phyloP scores from a whole-genome alignment of 2,329 filamentous ascomycete species.

The Beauveria asiatica region DNA sequence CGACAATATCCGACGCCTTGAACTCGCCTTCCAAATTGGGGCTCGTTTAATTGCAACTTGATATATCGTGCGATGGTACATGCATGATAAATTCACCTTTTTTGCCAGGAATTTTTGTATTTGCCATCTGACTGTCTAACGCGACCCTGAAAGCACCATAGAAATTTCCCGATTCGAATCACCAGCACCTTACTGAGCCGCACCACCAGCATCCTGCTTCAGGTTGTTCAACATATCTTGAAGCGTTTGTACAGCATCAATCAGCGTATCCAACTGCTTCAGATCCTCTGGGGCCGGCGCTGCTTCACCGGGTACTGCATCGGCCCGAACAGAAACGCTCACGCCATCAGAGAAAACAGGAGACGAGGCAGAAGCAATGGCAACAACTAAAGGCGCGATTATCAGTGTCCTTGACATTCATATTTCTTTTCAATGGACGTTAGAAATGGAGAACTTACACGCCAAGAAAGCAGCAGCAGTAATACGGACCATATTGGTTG shows the following conservation, averaged over 20 bases:
- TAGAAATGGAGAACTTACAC: background rate
- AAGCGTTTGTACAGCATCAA: background rate
- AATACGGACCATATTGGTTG: background rate
- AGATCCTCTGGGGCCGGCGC: background rate
- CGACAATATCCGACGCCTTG: too few relatives aligned
- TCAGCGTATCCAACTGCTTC: background rate
- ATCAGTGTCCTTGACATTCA: background rate
- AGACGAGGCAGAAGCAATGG: background rate
- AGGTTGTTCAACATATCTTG: background rate
- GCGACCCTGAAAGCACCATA: too few relatives aligned
- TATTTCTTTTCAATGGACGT: background rate
- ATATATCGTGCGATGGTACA: too few relatives aligned
- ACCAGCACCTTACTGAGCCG: background rate
- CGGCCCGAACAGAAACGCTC: background rate
- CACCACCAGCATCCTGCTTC: background rate
- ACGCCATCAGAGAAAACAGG: background rate
- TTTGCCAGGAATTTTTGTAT: too few relatives aligned
- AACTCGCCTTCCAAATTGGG: too few relatives aligned
- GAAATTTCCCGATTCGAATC: background rate
- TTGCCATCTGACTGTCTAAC: too few relatives aligned
- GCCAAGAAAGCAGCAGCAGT: background rate
- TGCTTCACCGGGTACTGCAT: background rate
- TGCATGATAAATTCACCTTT: too few relatives aligned
- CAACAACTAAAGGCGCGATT: background rate
- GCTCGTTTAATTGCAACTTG: too few relatives aligned